Conservation (phyloP, 2,329 filamentous ascomycete species). For the Xylariaceae sp. region DNA sequence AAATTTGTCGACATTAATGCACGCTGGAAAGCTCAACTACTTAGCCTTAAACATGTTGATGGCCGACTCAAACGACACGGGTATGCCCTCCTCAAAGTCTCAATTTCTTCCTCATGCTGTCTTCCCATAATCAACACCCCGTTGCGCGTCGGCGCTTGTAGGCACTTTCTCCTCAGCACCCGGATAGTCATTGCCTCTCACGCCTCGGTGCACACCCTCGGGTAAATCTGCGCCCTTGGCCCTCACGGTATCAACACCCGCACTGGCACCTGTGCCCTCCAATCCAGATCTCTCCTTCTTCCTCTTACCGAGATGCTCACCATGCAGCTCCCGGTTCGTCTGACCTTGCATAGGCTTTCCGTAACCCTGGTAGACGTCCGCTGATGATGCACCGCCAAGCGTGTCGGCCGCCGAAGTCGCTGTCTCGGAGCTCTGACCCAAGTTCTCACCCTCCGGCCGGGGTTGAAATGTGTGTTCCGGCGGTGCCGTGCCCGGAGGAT, state of each 20-base stretch:
- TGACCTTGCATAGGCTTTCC: conserved; percentile 43
- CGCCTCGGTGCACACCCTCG: conserved; percentile 27
- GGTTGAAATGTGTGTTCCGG: conserved; percentile 37
- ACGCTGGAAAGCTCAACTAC: too few species aligned
- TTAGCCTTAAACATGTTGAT: too few species aligned
- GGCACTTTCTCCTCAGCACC: conserved; percentile 25
- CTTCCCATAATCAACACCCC: too few species aligned
- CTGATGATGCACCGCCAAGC: conserved; percentile 42
- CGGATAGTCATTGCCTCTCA: conserved; percentile 21
- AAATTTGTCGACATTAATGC: too few species aligned
- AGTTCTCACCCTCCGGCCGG: conserved; percentile 30
- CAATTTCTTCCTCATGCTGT: too few species aligned
- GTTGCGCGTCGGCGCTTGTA: conserved; percentile 16
- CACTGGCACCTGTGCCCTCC: conserved; percentile 36
- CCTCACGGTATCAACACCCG: conserved; percentile 23
- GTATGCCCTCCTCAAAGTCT: too few species aligned
- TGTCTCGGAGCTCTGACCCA: conserved; percentile 30
- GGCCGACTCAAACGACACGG: too few species aligned
- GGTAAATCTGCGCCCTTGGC: conserved; percentile 30
- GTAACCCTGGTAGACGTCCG: conserved; percentile 40
- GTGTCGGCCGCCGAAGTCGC: conserved; percentile 34
- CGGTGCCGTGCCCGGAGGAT: conserved; percentile 62
- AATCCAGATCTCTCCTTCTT: conserved; percentile 38
- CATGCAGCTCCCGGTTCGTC: conserved; percentile 38
- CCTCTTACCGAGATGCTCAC: conserved; percentile 28